Evolutionary conservation across 192 early-diverging fungal genomes (phyloP).

Genomic region (Blastocladiella britannica): DNA sequence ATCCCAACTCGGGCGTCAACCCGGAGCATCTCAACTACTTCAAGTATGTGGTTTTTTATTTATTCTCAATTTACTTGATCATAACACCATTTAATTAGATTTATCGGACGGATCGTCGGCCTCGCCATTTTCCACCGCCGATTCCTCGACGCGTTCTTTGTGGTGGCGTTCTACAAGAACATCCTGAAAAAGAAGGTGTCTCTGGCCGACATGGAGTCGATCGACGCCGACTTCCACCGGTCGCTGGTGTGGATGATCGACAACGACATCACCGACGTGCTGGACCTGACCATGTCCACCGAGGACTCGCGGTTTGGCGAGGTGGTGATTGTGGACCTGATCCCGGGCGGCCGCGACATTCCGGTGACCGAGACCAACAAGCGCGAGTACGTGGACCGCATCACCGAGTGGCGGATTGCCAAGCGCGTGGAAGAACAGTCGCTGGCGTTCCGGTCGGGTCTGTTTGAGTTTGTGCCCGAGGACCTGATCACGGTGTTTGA

Average conservation of each 20-base stretch:
- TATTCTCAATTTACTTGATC: too few species aligned
- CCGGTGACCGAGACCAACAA: slow-evolving; percentile 93
- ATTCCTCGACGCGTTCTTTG: slow-evolving; percentile 90
- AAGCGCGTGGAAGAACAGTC: slow-evolving; percentile 89
- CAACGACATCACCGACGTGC: slow-evolving; percentile 67
- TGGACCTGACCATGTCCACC: slow-evolving; percentile 77
- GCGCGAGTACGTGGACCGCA: slow-evolving; percentile 76
- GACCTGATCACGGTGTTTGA: slow-evolving; percentile 92
- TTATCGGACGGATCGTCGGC: slow-evolving; percentile 67
- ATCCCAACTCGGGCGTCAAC: slow-evolving; percentile 82
- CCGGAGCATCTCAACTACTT: slow-evolving; percentile 97
- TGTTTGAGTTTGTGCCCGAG: slow-evolving; percentile 87
- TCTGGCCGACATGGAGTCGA: slow-evolving; percentile 79
- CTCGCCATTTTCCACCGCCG: slow-evolving; percentile 93
- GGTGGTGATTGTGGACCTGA: slow-evolving; percentile 68
- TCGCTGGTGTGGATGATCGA: slow-evolving; percentile 88
- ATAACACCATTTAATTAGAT: too few species aligned
- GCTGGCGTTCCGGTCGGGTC: slow-evolving; percentile 83
- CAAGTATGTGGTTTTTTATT: slow-evolving; percentile 33
- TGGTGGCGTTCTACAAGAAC: slow-evolving; percentile 91
- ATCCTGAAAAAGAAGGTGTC: slow-evolving; percentile 74
- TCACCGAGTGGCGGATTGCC: slow-evolving; percentile 71
- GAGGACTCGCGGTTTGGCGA: slow-evolving; percentile 89
- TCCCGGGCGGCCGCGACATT: slow-evolving; percentile 68
- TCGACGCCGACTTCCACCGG: slow-evolving; percentile 78